Percentiles rank a stretch among this genome's conserved stretches.
Evolutionary conservation across 768 basidiomycete species (phyloP).

Genomic region (Phanerochaete sordida): DNA sequence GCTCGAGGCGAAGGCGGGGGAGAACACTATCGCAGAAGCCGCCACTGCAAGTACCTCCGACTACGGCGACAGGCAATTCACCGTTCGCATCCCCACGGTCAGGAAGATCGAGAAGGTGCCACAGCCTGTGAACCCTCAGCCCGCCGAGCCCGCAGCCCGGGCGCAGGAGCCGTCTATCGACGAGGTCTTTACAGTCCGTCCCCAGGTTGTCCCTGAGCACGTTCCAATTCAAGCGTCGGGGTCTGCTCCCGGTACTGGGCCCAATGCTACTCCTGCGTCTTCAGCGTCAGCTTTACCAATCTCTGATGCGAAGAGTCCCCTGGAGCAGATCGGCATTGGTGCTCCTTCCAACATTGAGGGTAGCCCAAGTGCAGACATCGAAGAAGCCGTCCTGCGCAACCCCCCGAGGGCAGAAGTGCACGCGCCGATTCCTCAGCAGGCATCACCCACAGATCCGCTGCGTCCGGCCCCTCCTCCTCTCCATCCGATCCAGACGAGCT

Average conservation of each 20-base stretch:
- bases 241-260: neutral
- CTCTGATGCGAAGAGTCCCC: conserved; percentile 32
- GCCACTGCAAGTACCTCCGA: conserved; percentile 28
- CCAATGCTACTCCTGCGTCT: neutral
- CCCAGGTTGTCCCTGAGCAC: conserved; percentile 40
- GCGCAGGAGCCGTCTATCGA: conserved; percentile 41
- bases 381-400: conserved; percentile 45
- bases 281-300: conserved; percentile 19
- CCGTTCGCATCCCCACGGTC: conserved; percentile 52
- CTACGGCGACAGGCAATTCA: conserved; percentile 41
- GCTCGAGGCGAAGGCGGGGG: neutral
- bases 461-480: conserved; percentile 35
- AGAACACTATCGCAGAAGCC: conserved; percentile 6
- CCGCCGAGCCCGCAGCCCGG: conserved; percentile 18
- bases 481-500: conserved; percentile 42
- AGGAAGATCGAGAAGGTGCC: conserved; percentile 29
- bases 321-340: conserved; percentile 37
- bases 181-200: conserved; percentile 57
- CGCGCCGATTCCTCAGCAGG: conserved; percentile 9
- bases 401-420: conserved; percentile 25
- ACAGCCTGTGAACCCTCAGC: conserved; percentile 5
- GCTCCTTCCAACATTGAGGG: neutral
- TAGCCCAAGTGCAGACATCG: conserved; percentile 30
- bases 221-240: conserved; percentile 9
- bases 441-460: conserved; percentile 10